These are phyloP conservation scores for Chaetoscypha palmicola DNA, from an alignment of 2,329 filamentous ascomycete species.

Conservation along the genomic window DNA sequence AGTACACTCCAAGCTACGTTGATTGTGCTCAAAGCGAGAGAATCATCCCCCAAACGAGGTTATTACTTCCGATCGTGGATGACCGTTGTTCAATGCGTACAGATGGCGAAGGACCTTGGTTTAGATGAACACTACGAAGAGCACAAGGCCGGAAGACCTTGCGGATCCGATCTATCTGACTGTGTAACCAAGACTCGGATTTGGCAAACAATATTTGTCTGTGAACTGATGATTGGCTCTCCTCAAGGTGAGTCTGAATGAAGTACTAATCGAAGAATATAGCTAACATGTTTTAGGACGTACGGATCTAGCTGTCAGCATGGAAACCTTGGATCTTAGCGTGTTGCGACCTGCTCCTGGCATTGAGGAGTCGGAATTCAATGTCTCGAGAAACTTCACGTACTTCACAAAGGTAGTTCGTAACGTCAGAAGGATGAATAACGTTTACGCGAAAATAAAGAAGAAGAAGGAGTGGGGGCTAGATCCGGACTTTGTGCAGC, in stretches of 20 bases:
- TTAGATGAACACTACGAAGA: constrained; percentile 79
- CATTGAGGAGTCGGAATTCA: constrained; percentile 66
- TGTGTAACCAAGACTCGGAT: constrained; percentile 79
- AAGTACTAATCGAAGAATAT: background rate
- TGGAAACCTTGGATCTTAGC: constrained; percentile 69
- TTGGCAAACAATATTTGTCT: constrained; percentile 81
- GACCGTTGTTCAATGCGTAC: constrained; percentile 82
- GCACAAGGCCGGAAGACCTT: constrained; percentile 65
- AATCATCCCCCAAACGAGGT: constrained; percentile 84
- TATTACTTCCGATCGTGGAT: constrained; percentile 99
- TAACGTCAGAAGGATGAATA: constrained; percentile 71
- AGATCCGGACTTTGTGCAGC: constrained; percentile 72
- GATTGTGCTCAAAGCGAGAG: constrained; percentile 81
- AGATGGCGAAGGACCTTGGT: constrained; percentile 88
- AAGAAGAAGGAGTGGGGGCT: constrained; percentile 78
- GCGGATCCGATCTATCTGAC: constrained; percentile 62
- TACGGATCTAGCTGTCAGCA: constrained; percentile 67
- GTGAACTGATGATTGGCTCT: constrained; percentile 88
- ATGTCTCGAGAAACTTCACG: constrained; percentile 75
- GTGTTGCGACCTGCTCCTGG: constrained; percentile 57
- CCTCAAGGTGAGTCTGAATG: constrained; percentile 75
- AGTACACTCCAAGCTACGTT: constrained; percentile 89
- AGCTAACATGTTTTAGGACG: constrained; percentile 47
- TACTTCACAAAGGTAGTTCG: constrained; percentile 72
- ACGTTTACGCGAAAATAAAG: constrained; percentile 65